Conservation (phyloP, 2,329 filamentous ascomycete genomes). For the Scedosporium dehoogii region DNA sequence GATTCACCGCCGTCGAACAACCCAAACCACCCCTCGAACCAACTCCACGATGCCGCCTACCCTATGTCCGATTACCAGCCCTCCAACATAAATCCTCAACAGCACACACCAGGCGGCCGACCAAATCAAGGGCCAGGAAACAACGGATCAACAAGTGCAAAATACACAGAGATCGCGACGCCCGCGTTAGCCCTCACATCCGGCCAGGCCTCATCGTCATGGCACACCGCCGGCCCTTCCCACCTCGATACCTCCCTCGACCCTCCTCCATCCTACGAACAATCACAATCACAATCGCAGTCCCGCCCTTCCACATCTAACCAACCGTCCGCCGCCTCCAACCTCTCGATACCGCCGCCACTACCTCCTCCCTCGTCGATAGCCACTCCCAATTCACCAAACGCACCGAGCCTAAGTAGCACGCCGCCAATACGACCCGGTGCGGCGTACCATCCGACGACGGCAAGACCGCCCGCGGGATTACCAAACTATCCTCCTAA, state of each 20-base stretch:
- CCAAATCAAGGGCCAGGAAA: neutral
- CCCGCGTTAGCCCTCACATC: slow-evolving; percentile 4
- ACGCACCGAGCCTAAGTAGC: neutral
- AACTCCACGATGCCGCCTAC: slow-evolving; percentile 10
- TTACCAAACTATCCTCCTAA: neutral
- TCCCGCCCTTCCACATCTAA: slow-evolving; percentile 3
- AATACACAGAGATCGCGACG: slow-evolving; percentile 3
- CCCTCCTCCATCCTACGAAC: slow-evolving; percentile 4
- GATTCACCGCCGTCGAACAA: slow-evolving; percentile 1
- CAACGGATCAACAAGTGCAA: neutral
- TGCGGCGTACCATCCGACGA: neutral
- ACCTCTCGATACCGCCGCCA: neutral
- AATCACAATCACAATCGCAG: neutral
- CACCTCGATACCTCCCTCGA: slow-evolving; percentile 6
- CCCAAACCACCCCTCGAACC: slow-evolving; percentile 9
- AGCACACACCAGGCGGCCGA: neutral
- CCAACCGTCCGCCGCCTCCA: neutral
- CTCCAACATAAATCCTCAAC: neutral
- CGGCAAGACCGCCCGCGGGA: neutral
- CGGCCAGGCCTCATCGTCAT: slow-evolving; percentile 4
- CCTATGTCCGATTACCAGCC: slow-evolving; percentile 9
- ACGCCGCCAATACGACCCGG: neutral
- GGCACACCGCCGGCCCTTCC: slow-evolving; percentile 1
- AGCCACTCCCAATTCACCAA: neutral
- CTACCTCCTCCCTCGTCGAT: neutral